Conservation (phyloP, 2,329 filamentous ascomycete genomes). For the Corniculantispora saksenae region DNA sequence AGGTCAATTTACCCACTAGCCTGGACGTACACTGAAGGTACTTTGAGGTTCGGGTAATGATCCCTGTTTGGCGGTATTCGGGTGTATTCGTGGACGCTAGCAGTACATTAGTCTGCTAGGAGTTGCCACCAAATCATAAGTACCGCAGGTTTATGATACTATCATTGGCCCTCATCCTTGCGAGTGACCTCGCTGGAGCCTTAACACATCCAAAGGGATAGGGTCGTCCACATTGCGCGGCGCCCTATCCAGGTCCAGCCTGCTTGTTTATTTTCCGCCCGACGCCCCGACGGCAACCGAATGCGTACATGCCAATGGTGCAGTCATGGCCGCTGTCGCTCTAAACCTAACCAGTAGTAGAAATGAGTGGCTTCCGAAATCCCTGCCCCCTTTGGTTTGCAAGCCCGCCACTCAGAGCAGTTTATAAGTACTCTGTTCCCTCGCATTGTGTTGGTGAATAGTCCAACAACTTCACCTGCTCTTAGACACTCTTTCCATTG, state of each 20-base stretch:
- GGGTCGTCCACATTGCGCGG: not conserved
- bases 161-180: too few relatives aligned
- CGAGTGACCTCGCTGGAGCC: too few relatives aligned
- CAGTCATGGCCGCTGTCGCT: not conserved
- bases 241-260: not conserved
- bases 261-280: not conserved
- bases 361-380: not conserved
- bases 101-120: too few relatives aligned
- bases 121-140: too few relatives aligned
- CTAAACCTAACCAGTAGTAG: not conserved
- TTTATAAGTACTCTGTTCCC: conserved; percentile 16
- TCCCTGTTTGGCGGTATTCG: too few relatives aligned
- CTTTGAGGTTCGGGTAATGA: too few relatives aligned
- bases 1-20: too few relatives aligned
- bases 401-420: not conserved
- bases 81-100: too few relatives aligned
- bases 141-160: too few relatives aligned
- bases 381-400: not conserved
- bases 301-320: not conserved
- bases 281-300: conserved; percentile 3
- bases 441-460: not conserved
- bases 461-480: not conserved
- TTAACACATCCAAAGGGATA: too few relatives aligned
- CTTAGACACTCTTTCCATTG: conserved; percentile 6
- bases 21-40: too few relatives aligned